Evolutionary conservation across 495 filamentous ascomycete genomes (phyloP).

Genomic region (Lasiosphaeris hirsuta): DNA sequence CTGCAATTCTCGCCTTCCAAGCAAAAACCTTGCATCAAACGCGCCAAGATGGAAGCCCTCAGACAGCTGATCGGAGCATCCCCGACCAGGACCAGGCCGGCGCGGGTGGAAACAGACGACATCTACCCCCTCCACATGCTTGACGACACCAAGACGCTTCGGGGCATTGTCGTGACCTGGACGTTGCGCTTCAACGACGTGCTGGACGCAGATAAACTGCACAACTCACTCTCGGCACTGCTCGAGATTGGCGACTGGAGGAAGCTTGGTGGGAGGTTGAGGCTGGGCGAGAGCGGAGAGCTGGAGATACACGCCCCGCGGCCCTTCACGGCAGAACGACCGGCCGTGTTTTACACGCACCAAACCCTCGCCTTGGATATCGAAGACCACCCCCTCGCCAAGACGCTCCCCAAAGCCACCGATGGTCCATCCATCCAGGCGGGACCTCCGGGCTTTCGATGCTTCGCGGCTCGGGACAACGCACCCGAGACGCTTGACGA

Average conservation of each 20-base stretch:
- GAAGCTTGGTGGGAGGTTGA: slow-evolving; percentile 44
- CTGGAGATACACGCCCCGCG: slow-evolving; percentile 47
- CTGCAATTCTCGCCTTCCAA: no score
- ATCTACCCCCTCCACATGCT: slow-evolving; percentile 31
- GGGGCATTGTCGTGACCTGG: slow-evolving; percentile 29
- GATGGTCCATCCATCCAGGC: slow-evolving; percentile 30
- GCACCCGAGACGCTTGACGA: slow-evolving; percentile 36
- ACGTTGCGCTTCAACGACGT: slow-evolving; percentile 46
- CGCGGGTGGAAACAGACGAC: slow-evolving; percentile 22
- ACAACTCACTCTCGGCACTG: slow-evolving; percentile 33
- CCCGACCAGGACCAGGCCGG: not conserved
- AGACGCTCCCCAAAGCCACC: slow-evolving; percentile 26
- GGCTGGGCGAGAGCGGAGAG: slow-evolving; percentile 32
- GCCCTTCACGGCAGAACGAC: slow-evolving; percentile 36
- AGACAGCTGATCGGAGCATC: not conserved
- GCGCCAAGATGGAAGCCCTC: not conserved
- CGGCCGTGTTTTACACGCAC: slow-evolving; percentile 39
- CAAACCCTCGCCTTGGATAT: slow-evolving; percentile 27
- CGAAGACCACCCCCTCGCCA: slow-evolving; percentile 32
- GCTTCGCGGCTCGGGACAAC: slow-evolving; percentile 14
- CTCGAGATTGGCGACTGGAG: slow-evolving; percentile 40
- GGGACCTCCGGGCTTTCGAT: slow-evolving; percentile 28
- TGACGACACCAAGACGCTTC: slow-evolving; percentile 30
- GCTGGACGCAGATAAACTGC: slow-evolving; percentile 43
- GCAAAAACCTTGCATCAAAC: no score